A percentile compares a stretch with the other conserved stretches of the same genome.
phyloP scores from a whole-genome alignment of 2,329 filamentous ascomycete genomes.

The Ascochyta pisi region DNA sequence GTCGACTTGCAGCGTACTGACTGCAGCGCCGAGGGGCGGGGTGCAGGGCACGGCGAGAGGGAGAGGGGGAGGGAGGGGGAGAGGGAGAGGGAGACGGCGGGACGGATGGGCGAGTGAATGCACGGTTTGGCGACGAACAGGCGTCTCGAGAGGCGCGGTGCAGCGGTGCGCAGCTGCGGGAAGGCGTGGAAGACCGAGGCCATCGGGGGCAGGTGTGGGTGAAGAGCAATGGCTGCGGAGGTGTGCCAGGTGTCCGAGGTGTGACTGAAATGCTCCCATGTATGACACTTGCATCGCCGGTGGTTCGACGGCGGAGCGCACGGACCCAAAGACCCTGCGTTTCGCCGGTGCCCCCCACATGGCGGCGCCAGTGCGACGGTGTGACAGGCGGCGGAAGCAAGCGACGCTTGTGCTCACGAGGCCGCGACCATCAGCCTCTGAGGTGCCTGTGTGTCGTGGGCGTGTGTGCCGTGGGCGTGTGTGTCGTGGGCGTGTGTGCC shows the following conservation, averaged over 20 bases:
- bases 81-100: constrained; percentile 18
- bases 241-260: too few relatives aligned
- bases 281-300: constrained; percentile 15
- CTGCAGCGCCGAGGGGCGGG: constrained; percentile 37
- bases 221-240: constrained; percentile 6
- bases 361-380: constrained; percentile 9
- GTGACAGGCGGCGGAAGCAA: constrained; percentile 15
- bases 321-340: constrained; percentile 16
- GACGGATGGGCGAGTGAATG: constrained; percentile 36
- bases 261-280: too few relatives aligned
- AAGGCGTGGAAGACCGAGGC: constrained; percentile 46
- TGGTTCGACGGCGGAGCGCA: constrained; percentile 13
- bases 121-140: constrained; percentile 46
- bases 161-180: constrained; percentile 47
- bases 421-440: constrained; percentile 1
- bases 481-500: too few relatives aligned
- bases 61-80: constrained; percentile 1
- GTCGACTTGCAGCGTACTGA: constrained; percentile 47
- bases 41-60: constrained; percentile 20
- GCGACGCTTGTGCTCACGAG: constrained; percentile 9
- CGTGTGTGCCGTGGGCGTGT: too few relatives aligned
- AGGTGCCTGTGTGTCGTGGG: too few relatives aligned
- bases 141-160: constrained; percentile 46
- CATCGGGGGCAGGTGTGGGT: constrained; percentile 31
- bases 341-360: constrained; percentile 1